A percentile compares a stretch with the other conserved stretches of the same genome.
Conservation (phyloP, 257 asterid genomes). For the Rehmannia glutinosa region DNA sequence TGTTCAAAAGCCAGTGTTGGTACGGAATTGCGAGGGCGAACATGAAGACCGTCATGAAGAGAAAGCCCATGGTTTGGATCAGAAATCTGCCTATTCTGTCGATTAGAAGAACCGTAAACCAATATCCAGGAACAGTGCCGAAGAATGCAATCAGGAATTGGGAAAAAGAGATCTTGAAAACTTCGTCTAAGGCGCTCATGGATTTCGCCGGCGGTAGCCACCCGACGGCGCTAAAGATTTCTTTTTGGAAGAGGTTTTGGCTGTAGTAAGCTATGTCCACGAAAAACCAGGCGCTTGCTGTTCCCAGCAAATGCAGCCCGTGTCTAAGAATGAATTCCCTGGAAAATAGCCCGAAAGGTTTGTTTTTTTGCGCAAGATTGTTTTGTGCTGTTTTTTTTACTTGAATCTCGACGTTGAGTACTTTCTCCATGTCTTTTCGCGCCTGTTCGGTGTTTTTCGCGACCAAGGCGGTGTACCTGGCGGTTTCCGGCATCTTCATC, state of each 20-base stretch:
- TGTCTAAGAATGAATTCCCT: conserved; percentile 20
- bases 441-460: conserved; percentile 24
- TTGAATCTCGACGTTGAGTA: conserved; percentile 16
- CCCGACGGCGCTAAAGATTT: conserved; percentile 22
- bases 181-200: conserved; percentile 29
- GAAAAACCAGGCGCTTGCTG: conserved; percentile 23
- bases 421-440: conserved; percentile 22
- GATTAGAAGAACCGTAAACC: conserved; percentile 27
- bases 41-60: conserved; percentile 29
- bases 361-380: too few species aligned
- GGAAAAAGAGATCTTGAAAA: conserved; percentile 13
- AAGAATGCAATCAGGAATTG: conserved; percentile 25
- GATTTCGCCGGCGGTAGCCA: conserved; percentile 26
- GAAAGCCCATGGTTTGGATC: conserved; percentile 10
- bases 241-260: conserved; percentile 25
- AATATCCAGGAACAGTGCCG: conserved; percentile 33
- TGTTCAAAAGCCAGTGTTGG: conserved; percentile 22
- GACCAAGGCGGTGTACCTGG: conserved; percentile 7
- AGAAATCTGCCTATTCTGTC: conserved; percentile 19
- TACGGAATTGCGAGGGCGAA: conserved; percentile 25
- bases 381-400: background rate
- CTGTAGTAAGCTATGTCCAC: conserved; percentile 23
- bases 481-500: conserved; percentile 29
- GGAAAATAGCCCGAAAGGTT: conserved; percentile 1
- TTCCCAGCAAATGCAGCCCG: conserved; percentile 22